phyloP scores from a whole-genome alignment of 176 grass and related monocot genomes.

The Zoysia pacifica region DNA sequence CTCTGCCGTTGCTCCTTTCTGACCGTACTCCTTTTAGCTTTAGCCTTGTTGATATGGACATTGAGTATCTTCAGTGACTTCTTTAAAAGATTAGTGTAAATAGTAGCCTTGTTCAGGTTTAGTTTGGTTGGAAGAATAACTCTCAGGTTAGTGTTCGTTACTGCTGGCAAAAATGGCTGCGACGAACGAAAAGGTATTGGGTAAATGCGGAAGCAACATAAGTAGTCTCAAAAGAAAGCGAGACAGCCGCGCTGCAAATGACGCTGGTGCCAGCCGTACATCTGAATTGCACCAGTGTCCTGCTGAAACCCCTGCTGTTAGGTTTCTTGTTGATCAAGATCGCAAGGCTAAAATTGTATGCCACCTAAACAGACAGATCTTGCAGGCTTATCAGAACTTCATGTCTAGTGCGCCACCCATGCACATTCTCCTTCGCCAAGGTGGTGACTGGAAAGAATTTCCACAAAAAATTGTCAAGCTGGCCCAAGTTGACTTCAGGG shows the following conservation, averaged over 20 bases:
- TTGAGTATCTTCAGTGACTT: slow-evolving; percentile 8
- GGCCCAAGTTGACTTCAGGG: slow-evolving; percentile 63
- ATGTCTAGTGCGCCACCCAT: slow-evolving; percentile 62
- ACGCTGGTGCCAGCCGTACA: slow-evolving; percentile 32
- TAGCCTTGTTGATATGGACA: neutral
- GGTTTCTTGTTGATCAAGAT: slow-evolving; percentile 43
- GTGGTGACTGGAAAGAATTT: slow-evolving; percentile 76
- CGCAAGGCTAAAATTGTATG: slow-evolving; percentile 41
- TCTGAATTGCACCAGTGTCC: slow-evolving; percentile 30
- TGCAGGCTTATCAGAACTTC: slow-evolving; percentile 76
- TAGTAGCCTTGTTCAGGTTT: slow-evolving; percentile 51
- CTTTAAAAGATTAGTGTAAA: slow-evolving; percentile 58
- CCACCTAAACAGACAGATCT: slow-evolving; percentile 52
- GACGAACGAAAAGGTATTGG: slow-evolving; percentile 71
- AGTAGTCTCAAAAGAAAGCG: slow-evolving; percentile 66
- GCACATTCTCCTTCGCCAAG: slow-evolving; percentile 67
- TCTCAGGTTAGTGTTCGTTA: slow-evolving; percentile 43
- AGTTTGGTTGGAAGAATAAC: slow-evolving; percentile 60
- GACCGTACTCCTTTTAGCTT: slow-evolving; percentile 5
- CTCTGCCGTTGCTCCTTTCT: slow-evolving; percentile 21
- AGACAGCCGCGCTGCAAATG: slow-evolving; percentile 28
- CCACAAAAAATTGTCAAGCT: slow-evolving; percentile 64
- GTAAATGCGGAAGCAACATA: slow-evolving; percentile 48
- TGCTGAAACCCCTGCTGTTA: slow-evolving; percentile 37
- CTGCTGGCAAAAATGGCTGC: slow-evolving; percentile 62